These are phyloP conservation scores for Hawksworthiomyces lignivorus DNA, from an alignment of 2,329 filamentous ascomycete species.

Conservation along the genomic window DNA sequence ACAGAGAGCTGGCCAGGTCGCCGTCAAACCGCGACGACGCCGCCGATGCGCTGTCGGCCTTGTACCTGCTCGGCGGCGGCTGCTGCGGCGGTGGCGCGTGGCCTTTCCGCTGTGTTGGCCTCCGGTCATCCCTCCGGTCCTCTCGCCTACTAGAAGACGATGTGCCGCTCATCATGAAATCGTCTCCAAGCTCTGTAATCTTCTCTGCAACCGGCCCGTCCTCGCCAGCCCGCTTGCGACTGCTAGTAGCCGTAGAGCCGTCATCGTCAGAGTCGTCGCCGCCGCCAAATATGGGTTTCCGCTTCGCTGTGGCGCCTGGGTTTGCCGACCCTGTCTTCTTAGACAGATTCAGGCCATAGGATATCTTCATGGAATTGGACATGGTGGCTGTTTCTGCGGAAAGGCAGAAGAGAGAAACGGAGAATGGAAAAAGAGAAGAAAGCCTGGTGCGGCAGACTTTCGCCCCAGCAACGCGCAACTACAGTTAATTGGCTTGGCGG, in stretches of 20 bases:
- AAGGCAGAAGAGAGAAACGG: background rate
- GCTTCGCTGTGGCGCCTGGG: constrained; percentile 36
- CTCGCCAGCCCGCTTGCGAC: constrained; percentile 8
- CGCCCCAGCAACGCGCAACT: too few species aligned
- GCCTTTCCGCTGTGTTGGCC: background rate
- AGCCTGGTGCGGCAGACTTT: too few species aligned
- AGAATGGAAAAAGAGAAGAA: background rate
- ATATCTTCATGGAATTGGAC: constrained; percentile 11
- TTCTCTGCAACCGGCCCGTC: constrained; percentile 38
- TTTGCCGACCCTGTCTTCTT: constrained; percentile 50
- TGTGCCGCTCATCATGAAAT: constrained; percentile 27
- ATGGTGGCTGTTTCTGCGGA: background rate
- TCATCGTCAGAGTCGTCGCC: constrained; percentile 50
- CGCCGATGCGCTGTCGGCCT: constrained; percentile 18
- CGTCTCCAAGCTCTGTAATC: constrained; percentile 52
- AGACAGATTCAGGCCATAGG: constrained; percentile 19
- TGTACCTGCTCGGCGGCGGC: constrained; percentile 37
- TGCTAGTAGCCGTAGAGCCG: constrained; percentile 15
- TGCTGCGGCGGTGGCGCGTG: constrained; percentile 22
- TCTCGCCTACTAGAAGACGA: too few species aligned
- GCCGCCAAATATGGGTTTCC: constrained; percentile 52
- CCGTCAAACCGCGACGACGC: constrained; percentile 44
- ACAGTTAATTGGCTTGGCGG: too few species aligned
- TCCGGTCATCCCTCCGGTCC: constrained; percentile 1
- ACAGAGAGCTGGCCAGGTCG: constrained; percentile 58